Base-by-base conservation (phyloP, 768 basidiomycete genomes). In the Strobilomyces confusus region DNA sequence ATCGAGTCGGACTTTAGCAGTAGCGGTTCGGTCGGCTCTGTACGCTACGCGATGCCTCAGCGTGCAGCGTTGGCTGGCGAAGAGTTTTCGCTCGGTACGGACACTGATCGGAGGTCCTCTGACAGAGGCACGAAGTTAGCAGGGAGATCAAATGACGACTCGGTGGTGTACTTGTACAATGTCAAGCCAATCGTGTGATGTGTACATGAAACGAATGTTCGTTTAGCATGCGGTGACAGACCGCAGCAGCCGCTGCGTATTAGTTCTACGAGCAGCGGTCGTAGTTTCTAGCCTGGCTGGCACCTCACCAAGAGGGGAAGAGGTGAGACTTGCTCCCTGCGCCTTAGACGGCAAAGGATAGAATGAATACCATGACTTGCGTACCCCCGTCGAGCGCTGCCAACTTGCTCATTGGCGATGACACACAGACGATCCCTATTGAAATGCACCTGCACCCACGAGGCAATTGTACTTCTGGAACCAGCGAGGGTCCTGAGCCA, bases 381-480 rank as follows among this genome's bases (percentile, higher is more conserved):
- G 44, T 32, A 3, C 30, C 44, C 7, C 44, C 44, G 12, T 32
- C 44, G 5, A 45, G 44, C 5, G 44, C 44, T 45, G 14, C 44
- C 29, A 32, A 45, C 1, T 6, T 8, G 38, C 19, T 9, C 5
- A 14, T 37, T 2, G 7, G 36, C 8, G 9, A 37, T 6, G 15
- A 37, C 5, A 37, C n/a, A 19, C 9, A 20, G 19, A 19, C 15
- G n/a, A n/a, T 3, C 36, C 11, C 19, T 7, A 9, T 6, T 17
- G 20, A 17, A 23, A 49, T 57, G 15, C 11, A 61, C 66, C 86
- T 48, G 84, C 87, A 13, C 56, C 46, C 14, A 68, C 45, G 19
- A 72, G 40, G 50, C 72, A 73, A 42, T 72, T 74, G 52, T 73
- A 72, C 51, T 68, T 68, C 23, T 62, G 57, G 61, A 75, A 74